Evolutionary conservation across 495 filamentous ascomycete species (phyloP), one percentile per base, ranked within the genome.

Genomic region (Xylaria scruposa): DNA sequence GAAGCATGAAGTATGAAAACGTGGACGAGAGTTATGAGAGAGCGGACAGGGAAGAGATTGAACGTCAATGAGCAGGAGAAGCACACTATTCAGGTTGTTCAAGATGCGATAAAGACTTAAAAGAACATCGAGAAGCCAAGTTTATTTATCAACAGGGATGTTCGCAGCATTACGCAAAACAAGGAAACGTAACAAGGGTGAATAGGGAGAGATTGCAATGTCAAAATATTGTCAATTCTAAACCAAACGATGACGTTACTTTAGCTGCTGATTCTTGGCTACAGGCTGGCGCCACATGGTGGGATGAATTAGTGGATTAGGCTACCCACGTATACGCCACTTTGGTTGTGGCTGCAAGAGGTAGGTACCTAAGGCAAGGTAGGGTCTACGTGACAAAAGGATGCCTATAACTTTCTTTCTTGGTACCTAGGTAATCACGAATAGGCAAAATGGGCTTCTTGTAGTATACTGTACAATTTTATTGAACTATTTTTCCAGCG

Each of bases 211-310:
- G 36, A 38, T 38, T 38, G 8, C 36, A 38, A 38, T 8, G 36
- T 38, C 36, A 38, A 38, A 38, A 38, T 38, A 38, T 8, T 38
- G 38, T 42, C 38, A 42, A 42, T 42, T 42, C 38, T 42, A 42
- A 42, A 42, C 15, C 33, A 15, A 59, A 13, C 68, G 68, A 70
- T 70, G 68, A 70, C 68, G 68, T 70, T 70, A 42, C 21, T 24
- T 31, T 4, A 36, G 26, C 38, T 47, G 26, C 40, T 17, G 9
- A 51, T 51, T 51, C n/a, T 2, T 53, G 21, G 49, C 12, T 21
- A 53, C 21, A 26, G 9, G 21, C 21, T 54, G 12, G 60, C 38
- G 36, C 60, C 33, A 63, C 38, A 21, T 44, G 60, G 38, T 44
- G 31, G 58, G 60, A 38, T 44, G 38, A 24, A 12, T 8, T 38